Evolutionary conservation across 2,329 filamentous ascomycete species (phyloP), one percentile per base, ranked within the genome.

Genomic region (Aschersonia sp.): DNA sequence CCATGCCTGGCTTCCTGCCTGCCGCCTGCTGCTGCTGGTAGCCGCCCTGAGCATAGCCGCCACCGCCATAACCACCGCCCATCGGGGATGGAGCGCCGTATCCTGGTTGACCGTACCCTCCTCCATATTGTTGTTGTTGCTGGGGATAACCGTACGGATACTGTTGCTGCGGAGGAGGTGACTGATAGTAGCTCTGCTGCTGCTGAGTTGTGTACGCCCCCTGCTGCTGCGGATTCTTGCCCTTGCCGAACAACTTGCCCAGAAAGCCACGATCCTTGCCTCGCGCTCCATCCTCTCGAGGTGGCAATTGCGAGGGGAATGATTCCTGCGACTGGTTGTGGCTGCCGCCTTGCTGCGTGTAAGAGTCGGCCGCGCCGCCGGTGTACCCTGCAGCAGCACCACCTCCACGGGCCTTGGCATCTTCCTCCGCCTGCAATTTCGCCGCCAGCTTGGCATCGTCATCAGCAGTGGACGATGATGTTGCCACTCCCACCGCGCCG

Each of bases 351-450:
- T 45, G 45, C 48, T 60, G 58, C n/a, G 54, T 48, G 40, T 56
- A 68, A 10, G 50, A 61, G 54, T 49, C 49, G 30, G 49, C 51
- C 40, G 50, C 51, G 44, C 57, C 55, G 48, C 48, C 58, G 48
- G 42, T 63, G 5, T 65, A 65, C 29, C 63, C 63, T 6, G 60
- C 50, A 5, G 66, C 59, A 6, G 65, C 60, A 31, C 59, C 52
- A 46, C 55, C 56, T 46, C 47, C 54, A 52, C 61, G 60, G 12
- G 72, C 73, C 43, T 78, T 76, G 5, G 79, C 78, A 53, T 94
- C 75, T 64, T 95, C 89, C 64, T 95, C 85, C 43, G 84, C 84
- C 62, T 95, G 89, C 42, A 95, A 70, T 59, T 80, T 77, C 41
- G 85, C 75, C 5, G 89, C 89, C 7, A 89, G 69, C 30, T 74